A percentile compares a stretch with the other conserved stretches of the same genome.
These are phyloP conservation scores for Begonia loranthoides DNA, from an alignment of 306 rosid genomes.

Conservation along the genomic window DNA sequence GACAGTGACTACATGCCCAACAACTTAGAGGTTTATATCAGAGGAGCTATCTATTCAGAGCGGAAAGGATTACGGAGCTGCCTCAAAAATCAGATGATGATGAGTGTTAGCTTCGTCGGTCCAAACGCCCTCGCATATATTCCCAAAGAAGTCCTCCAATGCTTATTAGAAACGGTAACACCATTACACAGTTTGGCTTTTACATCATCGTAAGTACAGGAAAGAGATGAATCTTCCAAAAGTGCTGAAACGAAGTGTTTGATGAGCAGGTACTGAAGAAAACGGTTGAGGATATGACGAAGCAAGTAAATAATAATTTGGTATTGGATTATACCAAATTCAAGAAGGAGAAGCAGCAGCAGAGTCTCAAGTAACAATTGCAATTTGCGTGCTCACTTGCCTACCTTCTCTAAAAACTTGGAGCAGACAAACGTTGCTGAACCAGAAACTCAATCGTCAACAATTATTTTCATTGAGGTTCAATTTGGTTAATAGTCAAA, in stretches of 20 bases:
- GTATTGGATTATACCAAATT: constrained; percentile 3
- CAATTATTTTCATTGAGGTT: too few relatives aligned
- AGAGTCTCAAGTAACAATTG: neutral
- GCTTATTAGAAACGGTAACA: constrained; percentile 1
- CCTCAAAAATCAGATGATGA: neutral
- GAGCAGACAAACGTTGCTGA: too few relatives aligned
- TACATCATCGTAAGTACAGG: neutral
- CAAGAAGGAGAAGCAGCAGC: constrained; percentile 6
- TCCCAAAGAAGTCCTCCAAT: neutral
- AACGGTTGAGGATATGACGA: neutral
- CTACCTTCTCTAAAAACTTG: too few relatives aligned
- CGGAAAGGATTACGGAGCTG: neutral
- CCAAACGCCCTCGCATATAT: neutral
- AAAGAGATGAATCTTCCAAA: too few relatives aligned
- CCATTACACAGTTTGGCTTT: too few relatives aligned
- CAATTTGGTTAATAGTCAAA: too few relatives aligned
- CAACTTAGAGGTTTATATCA: neutral
- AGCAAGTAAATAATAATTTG: neutral
- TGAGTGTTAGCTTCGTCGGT: neutral
- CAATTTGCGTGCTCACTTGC: too few relatives aligned
- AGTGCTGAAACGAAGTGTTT: too few relatives aligned
- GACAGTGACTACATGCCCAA: neutral
- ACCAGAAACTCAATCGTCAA: too few relatives aligned
- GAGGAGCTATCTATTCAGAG: neutral
- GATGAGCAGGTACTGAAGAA: neutral